Evolutionary conservation across 2,329 filamentous ascomycete species (phyloP).

Genomic region (Pseudogymnoascus sp.): DNA sequence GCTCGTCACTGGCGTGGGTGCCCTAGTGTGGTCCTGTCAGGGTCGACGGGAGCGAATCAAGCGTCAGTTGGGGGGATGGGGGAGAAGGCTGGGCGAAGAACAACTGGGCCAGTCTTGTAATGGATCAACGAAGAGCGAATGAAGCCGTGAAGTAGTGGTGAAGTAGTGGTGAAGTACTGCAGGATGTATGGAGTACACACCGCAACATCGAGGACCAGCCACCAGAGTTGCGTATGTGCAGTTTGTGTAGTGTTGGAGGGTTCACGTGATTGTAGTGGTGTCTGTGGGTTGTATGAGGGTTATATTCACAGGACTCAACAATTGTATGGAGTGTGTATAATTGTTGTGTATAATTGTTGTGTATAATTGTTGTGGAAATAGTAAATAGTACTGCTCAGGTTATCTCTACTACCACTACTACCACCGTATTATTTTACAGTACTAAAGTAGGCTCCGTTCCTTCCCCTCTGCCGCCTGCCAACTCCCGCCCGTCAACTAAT

Average conservation of each 20-base stretch:
- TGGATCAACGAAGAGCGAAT: not conserved
- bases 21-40: not conserved
- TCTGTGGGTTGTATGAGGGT: not conserved
- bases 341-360: not conserved
- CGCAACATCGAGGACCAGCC: not conserved
- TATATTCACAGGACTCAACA: not conserved
- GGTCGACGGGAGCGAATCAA: conserved; percentile 5
- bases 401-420: too few relatives aligned
- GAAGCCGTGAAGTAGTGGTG: not conserved
- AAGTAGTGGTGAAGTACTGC: not conserved
- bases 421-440: not conserved
- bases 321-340: not conserved
- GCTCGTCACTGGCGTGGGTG: conserved; percentile 1
- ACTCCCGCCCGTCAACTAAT: not conserved
- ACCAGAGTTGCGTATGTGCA: not conserved
- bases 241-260: not conserved
- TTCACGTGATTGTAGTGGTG: not conserved
- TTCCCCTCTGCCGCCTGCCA: not conserved
- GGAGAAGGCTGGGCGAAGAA: not conserved
- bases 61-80: not conserved
- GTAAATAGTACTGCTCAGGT: too few relatives aligned
- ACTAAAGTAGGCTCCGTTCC: not conserved
- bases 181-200: conserved; percentile 3
- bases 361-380: too few relatives aligned
- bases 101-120: not conserved